Evolutionary conservation across 495 filamentous ascomycete genomes (phyloP).

Genomic region (Penicillium fimorum): DNA sequence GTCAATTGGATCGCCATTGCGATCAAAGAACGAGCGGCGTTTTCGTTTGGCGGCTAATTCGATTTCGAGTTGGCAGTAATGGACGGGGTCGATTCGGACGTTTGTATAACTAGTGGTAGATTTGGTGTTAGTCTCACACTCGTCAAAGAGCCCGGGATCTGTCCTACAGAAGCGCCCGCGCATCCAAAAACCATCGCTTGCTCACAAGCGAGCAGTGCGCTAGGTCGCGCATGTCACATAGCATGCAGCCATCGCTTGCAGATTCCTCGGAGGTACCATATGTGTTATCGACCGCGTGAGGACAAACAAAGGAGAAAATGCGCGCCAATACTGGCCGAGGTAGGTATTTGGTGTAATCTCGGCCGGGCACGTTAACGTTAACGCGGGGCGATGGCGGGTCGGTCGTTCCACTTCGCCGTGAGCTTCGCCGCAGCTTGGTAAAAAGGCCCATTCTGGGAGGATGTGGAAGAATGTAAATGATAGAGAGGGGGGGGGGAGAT

Average conservation of each 20-base stretch:
- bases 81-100: constrained; percentile 89
- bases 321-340: constrained; percentile 62
- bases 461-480: background rate
- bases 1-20: constrained; percentile 75
- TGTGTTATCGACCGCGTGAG: constrained; percentile 71
- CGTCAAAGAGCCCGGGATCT: background rate
- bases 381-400: constrained; percentile 25
- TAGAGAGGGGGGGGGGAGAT: background rate
- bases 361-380: constrained; percentile 20
- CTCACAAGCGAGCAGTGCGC: constrained; percentile 72
- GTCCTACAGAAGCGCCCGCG: constrained; percentile 52
- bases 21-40: constrained; percentile 68
- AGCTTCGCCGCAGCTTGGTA: constrained; percentile 35
- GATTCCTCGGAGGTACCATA: constrained; percentile 83
- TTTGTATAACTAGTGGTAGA: constrained; percentile 69
- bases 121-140: background rate
- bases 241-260: constrained; percentile 83
- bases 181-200: constrained; percentile 66
- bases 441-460: constrained; percentile 39
- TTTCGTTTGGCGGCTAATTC: constrained; percentile 74
- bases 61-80: constrained; percentile 88
- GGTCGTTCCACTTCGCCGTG: constrained; percentile 26
- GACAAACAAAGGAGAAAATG: constrained; percentile 81
- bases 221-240: constrained; percentile 92
- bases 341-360: constrained; percentile 52